Evolutionary conservation across 352 stramenopile species (phyloP).

Genomic region (Phytopythium delawarense): DNA sequence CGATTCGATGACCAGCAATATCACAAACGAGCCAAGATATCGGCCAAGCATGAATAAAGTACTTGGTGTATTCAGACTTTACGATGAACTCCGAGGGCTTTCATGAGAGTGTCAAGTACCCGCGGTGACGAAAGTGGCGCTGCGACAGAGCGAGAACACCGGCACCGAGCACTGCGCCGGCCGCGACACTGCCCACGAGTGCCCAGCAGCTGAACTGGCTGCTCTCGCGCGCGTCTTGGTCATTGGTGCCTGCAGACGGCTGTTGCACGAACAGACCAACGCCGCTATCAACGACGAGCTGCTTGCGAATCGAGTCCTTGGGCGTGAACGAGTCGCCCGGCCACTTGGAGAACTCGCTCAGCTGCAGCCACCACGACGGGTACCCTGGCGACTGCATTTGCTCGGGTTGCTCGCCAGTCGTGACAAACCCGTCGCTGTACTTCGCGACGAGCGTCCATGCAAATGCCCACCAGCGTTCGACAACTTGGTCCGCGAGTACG

Average conservation of each 20-base stretch:
- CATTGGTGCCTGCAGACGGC: background rate
- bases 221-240: background rate
- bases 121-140: slow-evolving; percentile 23
- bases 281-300: slow-evolving; percentile 29
- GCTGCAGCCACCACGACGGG: slow-evolving; percentile 51
- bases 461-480: slow-evolving; percentile 56
- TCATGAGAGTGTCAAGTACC: slow-evolving; percentile 34
- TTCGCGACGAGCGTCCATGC: slow-evolving; percentile 67
- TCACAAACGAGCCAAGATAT: too few species aligned
- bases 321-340: slow-evolving; percentile 62
- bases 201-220: slow-evolving; percentile 1
- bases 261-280: background rate
- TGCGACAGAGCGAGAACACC: slow-evolving; percentile 30
- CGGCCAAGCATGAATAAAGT: too few species aligned
- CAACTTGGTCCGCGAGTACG: slow-evolving; percentile 46
- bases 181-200: slow-evolving; percentile 26
- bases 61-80: too few species aligned
- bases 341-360: slow-evolving; percentile 59
- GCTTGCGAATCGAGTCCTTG: slow-evolving; percentile 36
- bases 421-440: slow-evolving; percentile 71
- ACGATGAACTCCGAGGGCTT: too few species aligned
- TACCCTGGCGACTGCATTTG: slow-evolving; percentile 56
- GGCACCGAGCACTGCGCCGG: slow-evolving; percentile 33
- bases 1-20: too few species aligned
- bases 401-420: slow-evolving; percentile 44